These are phyloP conservation scores for Yamadazyma membranifaciens DNA, from an alignment of 1,139 yeast genomes.

Conservation along the genomic window DNA sequence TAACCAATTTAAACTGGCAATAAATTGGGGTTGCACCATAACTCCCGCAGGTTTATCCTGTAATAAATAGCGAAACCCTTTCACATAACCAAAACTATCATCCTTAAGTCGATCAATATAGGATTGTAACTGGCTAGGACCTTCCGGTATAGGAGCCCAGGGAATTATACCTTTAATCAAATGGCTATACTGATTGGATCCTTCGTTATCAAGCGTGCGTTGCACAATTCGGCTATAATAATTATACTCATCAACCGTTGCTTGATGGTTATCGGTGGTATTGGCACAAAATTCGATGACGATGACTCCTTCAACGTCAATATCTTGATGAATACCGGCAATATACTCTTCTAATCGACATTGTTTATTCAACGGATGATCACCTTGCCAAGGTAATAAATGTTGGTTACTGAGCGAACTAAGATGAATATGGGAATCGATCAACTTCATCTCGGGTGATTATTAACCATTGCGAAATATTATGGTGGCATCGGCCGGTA, in stretches of 20 bases:
- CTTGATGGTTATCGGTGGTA: conserved; percentile 14
- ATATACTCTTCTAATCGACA: conserved; percentile 17
- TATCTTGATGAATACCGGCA: conserved; percentile 2
- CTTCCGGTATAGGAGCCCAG: conserved; percentile 19
- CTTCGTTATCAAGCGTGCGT: conserved; percentile 13
- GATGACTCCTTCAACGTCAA: conserved; percentile 15
- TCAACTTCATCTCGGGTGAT: conserved; percentile 15
- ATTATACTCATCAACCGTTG: conserved; percentile 15
- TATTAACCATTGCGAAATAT: too few species aligned
- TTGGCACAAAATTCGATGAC: conserved; percentile 15
- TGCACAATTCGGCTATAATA: conserved; percentile 12
- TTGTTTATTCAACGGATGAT: conserved; percentile 16
- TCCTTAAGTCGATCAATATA: conserved; percentile 12
- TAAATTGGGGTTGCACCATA: conserved; percentile 23
- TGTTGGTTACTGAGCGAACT: conserved; percentile 15
- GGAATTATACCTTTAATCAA: conserved; percentile 17
- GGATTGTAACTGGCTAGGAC: conserved; percentile 10
- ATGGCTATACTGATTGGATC: conserved; percentile 11
- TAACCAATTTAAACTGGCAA: conserved; percentile 30
- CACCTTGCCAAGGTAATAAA: conserved; percentile 15
- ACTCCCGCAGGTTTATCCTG: conserved; percentile 38
- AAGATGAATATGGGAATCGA: conserved; percentile 18
- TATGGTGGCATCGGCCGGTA: too few species aligned
- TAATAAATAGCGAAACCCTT: conserved; percentile 39
- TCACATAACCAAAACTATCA: conserved; percentile 11